Percentiles rank a stretch among this genome's conserved stretches.
phyloP scores from a whole-genome alignment of 164 flowering plant species.

The Saururus chinensis region DNA sequence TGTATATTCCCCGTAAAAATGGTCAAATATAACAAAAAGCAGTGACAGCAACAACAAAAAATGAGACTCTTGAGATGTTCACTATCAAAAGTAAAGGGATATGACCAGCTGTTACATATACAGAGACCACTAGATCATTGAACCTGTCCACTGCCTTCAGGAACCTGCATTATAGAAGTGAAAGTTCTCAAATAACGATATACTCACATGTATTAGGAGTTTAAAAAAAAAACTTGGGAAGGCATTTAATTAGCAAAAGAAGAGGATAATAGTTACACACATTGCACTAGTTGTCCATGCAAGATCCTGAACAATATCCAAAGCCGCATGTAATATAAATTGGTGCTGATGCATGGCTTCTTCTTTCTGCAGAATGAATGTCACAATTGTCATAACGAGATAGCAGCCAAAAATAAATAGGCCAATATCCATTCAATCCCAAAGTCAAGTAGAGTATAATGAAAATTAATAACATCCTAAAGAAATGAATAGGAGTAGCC shows the following conservation, averaged over 20 bases:
- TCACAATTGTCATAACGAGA: no score
- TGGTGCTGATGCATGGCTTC: constrained; percentile 97
- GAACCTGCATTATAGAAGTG: constrained; percentile 47
- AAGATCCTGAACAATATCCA: constrained; percentile 94
- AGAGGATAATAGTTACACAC: constrained; percentile 24
- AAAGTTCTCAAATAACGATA: neutral
- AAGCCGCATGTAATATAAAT: constrained; percentile 84
- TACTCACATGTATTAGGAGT: neutral
- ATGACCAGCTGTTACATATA: constrained; percentile 97
- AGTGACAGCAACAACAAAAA: neutral
- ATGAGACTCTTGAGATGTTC: neutral
- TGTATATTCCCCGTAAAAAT: no score
- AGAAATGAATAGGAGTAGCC: no score
- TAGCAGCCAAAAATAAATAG: constrained; percentile 1
- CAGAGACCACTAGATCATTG: constrained; percentile 85
- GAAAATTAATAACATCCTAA: no score
- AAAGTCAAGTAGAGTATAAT: no score
- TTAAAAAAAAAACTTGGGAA: no score
- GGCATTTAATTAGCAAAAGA: neutral
- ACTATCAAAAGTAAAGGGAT: constrained; percentile 38
- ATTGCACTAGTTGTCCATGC: constrained; percentile 99
- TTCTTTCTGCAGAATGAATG: constrained; percentile 51
- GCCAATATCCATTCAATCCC: no score
- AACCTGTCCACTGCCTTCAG: constrained; percentile 83
- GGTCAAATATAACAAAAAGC: no score